A percentile compares a stretch with the other conserved stretches of the same genome.
Conservation (phyloP, 164 flowering plant species). For the Chimonanthus praecox region DNA sequence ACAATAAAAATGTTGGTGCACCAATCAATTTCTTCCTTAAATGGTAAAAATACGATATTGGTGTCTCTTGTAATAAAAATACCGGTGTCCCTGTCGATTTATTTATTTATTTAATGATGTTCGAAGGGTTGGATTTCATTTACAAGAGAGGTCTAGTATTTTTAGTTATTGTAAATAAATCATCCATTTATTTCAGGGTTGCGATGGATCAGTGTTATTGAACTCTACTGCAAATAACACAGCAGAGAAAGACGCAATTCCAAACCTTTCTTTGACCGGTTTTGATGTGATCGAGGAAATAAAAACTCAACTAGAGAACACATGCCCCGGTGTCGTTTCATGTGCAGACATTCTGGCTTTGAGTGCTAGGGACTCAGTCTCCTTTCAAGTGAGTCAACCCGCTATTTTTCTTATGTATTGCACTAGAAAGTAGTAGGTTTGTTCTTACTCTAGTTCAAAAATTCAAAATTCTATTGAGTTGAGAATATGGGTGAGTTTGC, state of each 20-base stretch:
- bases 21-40: no score
- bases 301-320: conserved; percentile 27
- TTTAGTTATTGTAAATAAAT: neutral
- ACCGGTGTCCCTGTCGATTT: neutral
- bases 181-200: conserved; percentile 31
- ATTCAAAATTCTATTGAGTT: no score
- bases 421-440: no score
- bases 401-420: no score
- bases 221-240: conserved; percentile 24
- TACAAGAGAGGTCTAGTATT: neutral
- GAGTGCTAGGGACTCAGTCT: conserved; percentile 60
- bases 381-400: conserved; percentile 33
- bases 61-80: neutral
- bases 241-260: conserved; percentile 36
- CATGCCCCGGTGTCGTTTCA: conserved; percentile 46
- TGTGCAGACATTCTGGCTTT: conserved; percentile 72
- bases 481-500: no score
- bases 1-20: no score
- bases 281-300: conserved; percentile 39
- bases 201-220: conserved; percentile 47
- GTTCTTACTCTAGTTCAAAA: no score
- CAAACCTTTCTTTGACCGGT: conserved; percentile 32
- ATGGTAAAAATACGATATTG: no score
- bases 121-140: neutral
- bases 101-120: neutral